These are phyloP conservation scores for Hyaloscypha variabilis DNA, from an alignment of 495 filamentous ascomycete genomes.

Conservation along the genomic window DNA sequence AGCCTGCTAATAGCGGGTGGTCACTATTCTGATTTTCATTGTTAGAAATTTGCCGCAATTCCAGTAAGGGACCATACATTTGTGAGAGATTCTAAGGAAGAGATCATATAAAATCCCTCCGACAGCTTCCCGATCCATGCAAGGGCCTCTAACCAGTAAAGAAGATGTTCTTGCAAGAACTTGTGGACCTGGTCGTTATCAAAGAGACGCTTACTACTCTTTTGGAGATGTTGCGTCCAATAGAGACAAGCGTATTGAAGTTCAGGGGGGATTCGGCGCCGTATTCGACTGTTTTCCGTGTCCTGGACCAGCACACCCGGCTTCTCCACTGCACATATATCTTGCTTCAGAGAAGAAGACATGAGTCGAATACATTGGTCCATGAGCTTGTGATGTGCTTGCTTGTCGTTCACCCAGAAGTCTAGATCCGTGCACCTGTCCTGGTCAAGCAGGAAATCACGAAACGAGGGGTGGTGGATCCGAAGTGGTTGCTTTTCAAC, in stretches of 20 bases:
- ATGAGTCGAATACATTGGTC: neutral
- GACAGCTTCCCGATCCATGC: neutral
- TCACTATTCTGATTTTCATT: no score
- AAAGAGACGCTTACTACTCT: neutral
- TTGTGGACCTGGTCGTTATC: neutral
- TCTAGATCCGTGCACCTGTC: neutral
- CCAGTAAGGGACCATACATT: no score
- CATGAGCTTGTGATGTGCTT: neutral
- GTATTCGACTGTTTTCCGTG: neutral
- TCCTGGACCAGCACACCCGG: neutral
- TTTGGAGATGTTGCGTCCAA: slow-evolving; percentile 1
- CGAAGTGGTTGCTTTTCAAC: neutral
- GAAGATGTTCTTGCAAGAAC: neutral
- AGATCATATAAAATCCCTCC: neutral
- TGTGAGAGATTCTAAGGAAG: neutral
- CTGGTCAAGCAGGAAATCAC: neutral
- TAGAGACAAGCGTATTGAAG: slow-evolving; percentile 3
- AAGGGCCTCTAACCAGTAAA: neutral
- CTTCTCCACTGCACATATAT: neutral
- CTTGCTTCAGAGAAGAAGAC: neutral
- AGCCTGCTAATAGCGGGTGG: no score
- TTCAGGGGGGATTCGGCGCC: neutral
- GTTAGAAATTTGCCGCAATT: no score
- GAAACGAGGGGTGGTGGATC: slow-evolving; percentile 3
- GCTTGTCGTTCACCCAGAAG: neutral